phyloP scores from a whole-genome alignment of 1,139 yeast genomes.

The Blastobotrys ciferrii region DNA sequence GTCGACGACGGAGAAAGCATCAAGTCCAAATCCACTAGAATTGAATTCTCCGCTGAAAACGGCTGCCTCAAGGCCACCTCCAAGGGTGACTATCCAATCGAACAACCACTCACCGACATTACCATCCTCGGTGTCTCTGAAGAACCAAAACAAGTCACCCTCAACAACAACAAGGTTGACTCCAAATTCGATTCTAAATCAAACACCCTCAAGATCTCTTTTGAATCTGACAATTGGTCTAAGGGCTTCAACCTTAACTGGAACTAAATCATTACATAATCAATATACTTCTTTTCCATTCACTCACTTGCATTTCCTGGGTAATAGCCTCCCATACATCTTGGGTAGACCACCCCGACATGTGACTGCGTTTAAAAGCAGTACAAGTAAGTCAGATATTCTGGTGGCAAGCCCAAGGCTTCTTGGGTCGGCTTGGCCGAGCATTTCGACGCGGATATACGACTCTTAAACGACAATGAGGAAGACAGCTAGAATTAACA shows the following conservation, averaged over 20 bases:
- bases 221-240: not conserved
- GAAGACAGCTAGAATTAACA: no score
- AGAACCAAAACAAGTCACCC: not conserved
- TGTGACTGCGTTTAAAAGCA: no score
- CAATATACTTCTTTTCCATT: no score
- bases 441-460: no score
- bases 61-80: not conserved
- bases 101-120: conserved; percentile 10
- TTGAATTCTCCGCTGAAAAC: not conserved
- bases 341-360: no score
- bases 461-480: no score
- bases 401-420: no score
- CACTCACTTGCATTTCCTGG: no score
- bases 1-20: conserved; percentile 36
- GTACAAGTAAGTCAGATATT: no score
- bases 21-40: not conserved
- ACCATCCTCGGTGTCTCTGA: conserved; percentile 10
- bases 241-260: not conserved
- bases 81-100: not conserved
- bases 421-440: no score
- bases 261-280: not conserved
- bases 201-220: not conserved
- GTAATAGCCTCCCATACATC: no score
- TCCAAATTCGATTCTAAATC: not conserved
- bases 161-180: not conserved